Conservation (phyloP, 352 stramenopile species). For the Aphanomyces invadans region DNA sequence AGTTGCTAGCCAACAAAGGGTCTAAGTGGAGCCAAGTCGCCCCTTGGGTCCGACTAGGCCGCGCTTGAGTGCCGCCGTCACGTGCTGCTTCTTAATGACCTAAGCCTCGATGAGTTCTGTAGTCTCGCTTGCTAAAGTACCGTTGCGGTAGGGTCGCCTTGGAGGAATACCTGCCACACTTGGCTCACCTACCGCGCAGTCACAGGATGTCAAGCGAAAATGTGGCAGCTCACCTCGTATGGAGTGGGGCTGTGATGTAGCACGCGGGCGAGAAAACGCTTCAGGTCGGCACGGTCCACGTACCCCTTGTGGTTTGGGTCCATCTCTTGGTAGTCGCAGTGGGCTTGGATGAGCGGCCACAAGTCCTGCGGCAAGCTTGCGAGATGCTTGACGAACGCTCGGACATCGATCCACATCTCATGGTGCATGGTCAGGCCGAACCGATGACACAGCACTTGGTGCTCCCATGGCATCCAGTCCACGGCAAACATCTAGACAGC, state of each 20-base stretch:
- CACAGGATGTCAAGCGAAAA: background rate
- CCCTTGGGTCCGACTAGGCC: too few species aligned
- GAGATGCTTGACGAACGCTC: background rate
- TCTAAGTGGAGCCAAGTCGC: too few species aligned
- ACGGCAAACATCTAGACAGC: conserved; percentile 1
- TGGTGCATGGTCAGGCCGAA: conserved; percentile 4
- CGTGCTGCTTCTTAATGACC: conserved; percentile 11
- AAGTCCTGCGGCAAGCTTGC: background rate
- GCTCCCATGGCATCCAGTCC: conserved; percentile 12
- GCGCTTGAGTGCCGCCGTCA: background rate
- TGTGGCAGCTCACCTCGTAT: background rate
- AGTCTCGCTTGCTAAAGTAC: too few species aligned
- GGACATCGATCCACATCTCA: conserved; percentile 8
- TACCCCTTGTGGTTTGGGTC: conserved; percentile 4
- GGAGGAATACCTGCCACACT: conserved; percentile 4
- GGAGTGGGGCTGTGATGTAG: background rate
- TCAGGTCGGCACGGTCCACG: conserved; percentile 1
- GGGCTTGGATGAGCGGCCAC: background rate
- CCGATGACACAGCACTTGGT: conserved; percentile 7
- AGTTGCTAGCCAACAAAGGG: too few species aligned
- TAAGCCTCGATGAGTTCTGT: background rate
- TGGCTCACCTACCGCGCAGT: background rate
- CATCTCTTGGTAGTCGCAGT: conserved; percentile 7
- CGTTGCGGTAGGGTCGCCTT: background rate
- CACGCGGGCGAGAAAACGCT: background rate